Evolutionary conservation across 345 rosid genomes (phyloP).

Genomic region (Brassica napus): DNA sequence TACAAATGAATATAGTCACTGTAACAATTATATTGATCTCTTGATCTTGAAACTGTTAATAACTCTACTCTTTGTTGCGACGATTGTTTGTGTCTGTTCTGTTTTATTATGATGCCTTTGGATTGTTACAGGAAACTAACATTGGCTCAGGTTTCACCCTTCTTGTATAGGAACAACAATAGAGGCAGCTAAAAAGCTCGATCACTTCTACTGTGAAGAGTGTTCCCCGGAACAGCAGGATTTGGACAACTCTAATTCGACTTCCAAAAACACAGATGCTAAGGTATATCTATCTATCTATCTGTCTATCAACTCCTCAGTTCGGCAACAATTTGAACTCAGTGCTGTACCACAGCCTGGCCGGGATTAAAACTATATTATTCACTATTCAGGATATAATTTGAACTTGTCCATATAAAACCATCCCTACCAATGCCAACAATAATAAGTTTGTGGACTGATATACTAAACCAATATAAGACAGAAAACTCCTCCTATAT

Average conservation of each 20-base stretch:
- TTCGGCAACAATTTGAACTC: too few relatives aligned
- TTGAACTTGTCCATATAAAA: background rate
- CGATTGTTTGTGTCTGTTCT: background rate
- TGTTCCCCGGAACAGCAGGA: conserved; percentile 70
- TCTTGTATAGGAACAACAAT: conserved; percentile 84
- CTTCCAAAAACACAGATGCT: conserved; percentile 52
- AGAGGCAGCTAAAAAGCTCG: conserved; percentile 81
- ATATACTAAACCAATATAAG: too few relatives aligned
- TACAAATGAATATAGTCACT: too few relatives aligned
- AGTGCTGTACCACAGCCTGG: background rate
- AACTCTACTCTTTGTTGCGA: too few relatives aligned
- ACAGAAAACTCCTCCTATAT: too few relatives aligned
- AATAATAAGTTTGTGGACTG: too few relatives aligned
- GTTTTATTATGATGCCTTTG: background rate
- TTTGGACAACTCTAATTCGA: conserved; percentile 56
- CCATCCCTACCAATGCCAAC: background rate
- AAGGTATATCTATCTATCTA: conserved; percentile 63
- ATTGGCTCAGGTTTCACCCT: conserved; percentile 97
- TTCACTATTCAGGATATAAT: too few relatives aligned
- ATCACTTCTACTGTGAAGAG: conserved; percentile 81
- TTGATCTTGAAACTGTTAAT: conserved; percentile 13
- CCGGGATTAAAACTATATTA: background rate
- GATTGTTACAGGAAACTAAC: conserved; percentile 40
- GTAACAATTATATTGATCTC: background rate
- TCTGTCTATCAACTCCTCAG: too few relatives aligned